Percentiles rank a stretch among this genome's conserved stretches.
These are phyloP conservation scores for Angomonas ambiguus DNA, from an alignment of 208 protist genomes.

Conservation along the genomic window DNA sequence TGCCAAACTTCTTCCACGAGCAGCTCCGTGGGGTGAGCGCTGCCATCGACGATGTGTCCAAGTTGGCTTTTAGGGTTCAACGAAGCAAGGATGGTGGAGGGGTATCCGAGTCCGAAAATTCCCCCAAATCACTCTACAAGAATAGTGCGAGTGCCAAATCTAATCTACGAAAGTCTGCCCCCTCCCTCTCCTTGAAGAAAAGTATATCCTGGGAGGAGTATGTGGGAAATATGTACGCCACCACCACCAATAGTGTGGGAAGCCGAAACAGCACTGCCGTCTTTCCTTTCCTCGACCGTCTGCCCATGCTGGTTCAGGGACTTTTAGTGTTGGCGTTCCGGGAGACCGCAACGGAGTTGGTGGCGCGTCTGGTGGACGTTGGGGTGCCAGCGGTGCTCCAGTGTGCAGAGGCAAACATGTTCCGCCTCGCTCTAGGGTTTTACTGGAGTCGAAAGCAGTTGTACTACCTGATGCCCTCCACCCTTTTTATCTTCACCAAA, in stretches of 20 bases:
- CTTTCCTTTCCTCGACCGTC: conserved; percentile 64
- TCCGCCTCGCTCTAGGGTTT: conserved; percentile 59
- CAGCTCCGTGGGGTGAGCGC: conserved; percentile 59
- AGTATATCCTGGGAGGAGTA: conserved; percentile 20
- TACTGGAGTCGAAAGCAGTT: conserved; percentile 77
- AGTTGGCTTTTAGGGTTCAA: conserved; percentile 51
- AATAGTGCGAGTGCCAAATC: background rate
- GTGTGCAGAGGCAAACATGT: conserved; percentile 79
- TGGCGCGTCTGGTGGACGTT: conserved; percentile 79
- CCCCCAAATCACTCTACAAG: background rate
- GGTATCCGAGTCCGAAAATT: background rate
- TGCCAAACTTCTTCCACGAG: conserved; percentile 75
- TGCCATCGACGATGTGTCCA: conserved; percentile 60
- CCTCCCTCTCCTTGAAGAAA: conserved; percentile 5
- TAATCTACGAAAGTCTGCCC: background rate
- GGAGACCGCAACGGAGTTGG: conserved; percentile 64
- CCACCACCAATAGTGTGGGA: conserved; percentile 10
- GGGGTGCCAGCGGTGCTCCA: conserved; percentile 63
- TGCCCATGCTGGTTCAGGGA: conserved; percentile 78
- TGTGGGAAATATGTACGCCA: conserved; percentile 22
- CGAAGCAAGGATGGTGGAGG: conserved; percentile 8
- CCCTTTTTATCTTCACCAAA: conserved; percentile 84
- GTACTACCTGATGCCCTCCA: conserved; percentile 68
- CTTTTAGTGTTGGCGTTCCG: conserved; percentile 71
- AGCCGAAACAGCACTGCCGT: background rate